These are phyloP conservation scores for Colletotrichum acutatum DNA, from an alignment of 2,329 filamentous ascomycete genomes.

Conservation along the genomic window DNA sequence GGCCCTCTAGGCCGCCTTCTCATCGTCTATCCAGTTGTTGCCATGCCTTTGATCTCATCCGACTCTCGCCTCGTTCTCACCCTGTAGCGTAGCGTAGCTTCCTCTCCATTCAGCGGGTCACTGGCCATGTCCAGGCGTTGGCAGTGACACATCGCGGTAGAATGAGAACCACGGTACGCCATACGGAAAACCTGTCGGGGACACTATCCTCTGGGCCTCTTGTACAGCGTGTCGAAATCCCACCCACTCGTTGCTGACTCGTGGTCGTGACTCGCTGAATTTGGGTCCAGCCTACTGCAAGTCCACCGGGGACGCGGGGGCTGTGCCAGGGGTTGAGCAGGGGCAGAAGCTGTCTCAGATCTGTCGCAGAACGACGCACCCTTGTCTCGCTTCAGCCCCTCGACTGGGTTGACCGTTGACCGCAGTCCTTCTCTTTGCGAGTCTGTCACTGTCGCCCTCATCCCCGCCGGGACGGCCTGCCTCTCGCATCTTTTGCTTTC, in stretches of 20 bases:
- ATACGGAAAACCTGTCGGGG: constrained; percentile 9
- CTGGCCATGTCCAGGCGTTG: constrained; percentile 16
- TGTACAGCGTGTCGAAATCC: constrained; percentile 23
- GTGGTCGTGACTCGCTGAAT: constrained; percentile 33
- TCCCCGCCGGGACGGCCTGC: not conserved
- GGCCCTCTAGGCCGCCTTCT: not conserved
- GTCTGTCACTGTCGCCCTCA: not conserved
- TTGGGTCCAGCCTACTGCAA: constrained; percentile 24
- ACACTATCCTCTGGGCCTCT: not conserved
- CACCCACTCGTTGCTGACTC: constrained; percentile 24
- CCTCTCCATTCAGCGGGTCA: not conserved
- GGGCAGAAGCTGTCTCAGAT: constrained; percentile 52
- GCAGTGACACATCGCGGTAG: not conserved
- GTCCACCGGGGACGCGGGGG: constrained; percentile 38
- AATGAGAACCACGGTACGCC: constrained; percentile 17
- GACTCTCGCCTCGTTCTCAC: not conserved
- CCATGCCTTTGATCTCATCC: not conserved
- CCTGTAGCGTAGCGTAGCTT: not conserved
- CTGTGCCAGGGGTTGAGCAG: constrained; percentile 39
- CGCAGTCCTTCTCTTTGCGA: not conserved
- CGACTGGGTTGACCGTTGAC: constrained; percentile 32
- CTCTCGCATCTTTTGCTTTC: not conserved
- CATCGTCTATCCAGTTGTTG: not conserved
- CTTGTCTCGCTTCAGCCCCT: constrained; percentile 36
- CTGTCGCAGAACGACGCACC: constrained; percentile 51